Evolutionary conservation across 2,329 filamentous ascomycete species (phyloP).

Genomic region (Penicillium sumatraense): DNA sequence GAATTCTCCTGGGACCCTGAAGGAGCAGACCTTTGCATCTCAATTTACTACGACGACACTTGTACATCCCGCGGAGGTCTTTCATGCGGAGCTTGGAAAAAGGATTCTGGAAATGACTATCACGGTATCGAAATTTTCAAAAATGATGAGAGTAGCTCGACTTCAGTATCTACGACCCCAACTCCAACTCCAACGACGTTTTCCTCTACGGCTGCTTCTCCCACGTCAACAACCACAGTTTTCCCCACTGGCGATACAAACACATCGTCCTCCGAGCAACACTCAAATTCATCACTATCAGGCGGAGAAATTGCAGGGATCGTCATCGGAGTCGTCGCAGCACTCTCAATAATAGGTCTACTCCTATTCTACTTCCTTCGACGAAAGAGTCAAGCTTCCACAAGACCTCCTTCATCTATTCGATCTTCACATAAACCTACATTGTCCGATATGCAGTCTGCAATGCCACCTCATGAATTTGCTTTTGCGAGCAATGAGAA

Average conservation of each 20-base stretch:
- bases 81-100: conserved; percentile 14
- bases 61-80: conserved; percentile 14
- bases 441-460: neutral
- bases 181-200: neutral
- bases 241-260: too few relatives aligned
- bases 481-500: conserved; percentile 11
- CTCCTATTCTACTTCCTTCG: conserved; percentile 6
- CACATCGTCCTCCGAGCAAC: neutral
- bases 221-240: neutral
- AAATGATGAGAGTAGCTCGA: conserved; percentile 3
- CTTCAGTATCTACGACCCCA: neutral
- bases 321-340: conserved; percentile 16
- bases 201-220: neutral
- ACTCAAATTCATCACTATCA: neutral
- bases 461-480: conserved; percentile 3
- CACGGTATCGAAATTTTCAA: conserved; percentile 8
- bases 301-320: conserved; percentile 18
- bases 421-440: neutral
- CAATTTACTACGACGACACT: conserved; percentile 16
- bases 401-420: neutral
- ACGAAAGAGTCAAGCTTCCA: conserved; percentile 1
- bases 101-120: conserved; percentile 13
- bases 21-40: conserved; percentile 14
- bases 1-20: conserved; percentile 23
- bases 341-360: neutral